A percentile compares a stretch with the other conserved stretches of the same genome.
Conservation (phyloP, 164 flowering plant genomes). For the Taxillus chinensis region DNA sequence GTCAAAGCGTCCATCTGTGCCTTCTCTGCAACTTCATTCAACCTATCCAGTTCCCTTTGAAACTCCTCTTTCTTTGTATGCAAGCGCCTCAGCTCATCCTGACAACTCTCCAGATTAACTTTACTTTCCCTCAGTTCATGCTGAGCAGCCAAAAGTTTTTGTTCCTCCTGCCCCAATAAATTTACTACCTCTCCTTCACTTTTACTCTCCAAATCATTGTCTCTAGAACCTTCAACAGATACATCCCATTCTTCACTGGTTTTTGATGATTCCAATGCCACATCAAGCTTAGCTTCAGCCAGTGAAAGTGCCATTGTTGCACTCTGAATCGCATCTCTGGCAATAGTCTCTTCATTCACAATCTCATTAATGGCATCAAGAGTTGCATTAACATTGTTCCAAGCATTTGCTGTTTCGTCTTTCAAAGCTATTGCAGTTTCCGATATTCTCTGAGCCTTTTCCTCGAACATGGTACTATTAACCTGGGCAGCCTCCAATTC, state of each 20-base stretch:
- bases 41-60: constrained; percentile 65
- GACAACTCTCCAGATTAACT: constrained; percentile 35
- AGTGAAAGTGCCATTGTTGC: constrained; percentile 79
- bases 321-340: constrained; percentile 76
- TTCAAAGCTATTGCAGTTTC: constrained; percentile 83
- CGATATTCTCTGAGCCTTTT: constrained; percentile 82
- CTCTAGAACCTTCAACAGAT: constrained; percentile 18
- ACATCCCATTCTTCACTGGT: constrained; percentile 19
- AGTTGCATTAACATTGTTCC: constrained; percentile 48
- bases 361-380: constrained; percentile 45
- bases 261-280: constrained; percentile 41
- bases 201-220: constrained; percentile 22
- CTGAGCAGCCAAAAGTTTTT: constrained; percentile 41
- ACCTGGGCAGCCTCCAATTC: constrained; percentile 77
- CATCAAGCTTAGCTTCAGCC: constrained; percentile 83
- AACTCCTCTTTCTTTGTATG: constrained; percentile 63
- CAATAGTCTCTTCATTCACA: constrained; percentile 47
- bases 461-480: constrained; percentile 85
- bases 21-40: constrained; percentile 67
- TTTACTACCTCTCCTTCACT: constrained; percentile 10
- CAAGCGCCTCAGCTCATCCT: constrained; percentile 50
- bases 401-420: constrained; percentile 68
- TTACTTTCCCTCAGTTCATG: constrained; percentile 47
- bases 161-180: constrained; percentile 25
- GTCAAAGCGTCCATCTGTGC: constrained; percentile 53